These are phyloP conservation scores for Straminergon stramineum DNA, from an alignment of 225 moss, liverwort and hornwort species.

Conservation along the genomic window DNA sequence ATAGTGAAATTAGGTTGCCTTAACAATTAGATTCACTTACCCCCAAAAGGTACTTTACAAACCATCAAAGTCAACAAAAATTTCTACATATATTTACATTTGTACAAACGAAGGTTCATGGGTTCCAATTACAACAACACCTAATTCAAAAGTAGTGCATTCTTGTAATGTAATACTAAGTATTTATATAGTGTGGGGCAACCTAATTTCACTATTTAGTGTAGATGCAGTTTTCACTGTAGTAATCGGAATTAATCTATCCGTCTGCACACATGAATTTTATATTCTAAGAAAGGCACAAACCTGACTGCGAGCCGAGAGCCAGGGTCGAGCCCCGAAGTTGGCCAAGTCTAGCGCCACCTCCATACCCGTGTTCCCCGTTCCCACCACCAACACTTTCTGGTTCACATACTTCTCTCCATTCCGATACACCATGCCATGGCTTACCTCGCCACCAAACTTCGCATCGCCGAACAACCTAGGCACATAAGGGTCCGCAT, in stretches of 20 bases:
- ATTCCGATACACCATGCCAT: slow-evolving; percentile 61
- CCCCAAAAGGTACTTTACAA: too few species aligned
- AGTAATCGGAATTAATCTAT: neutral
- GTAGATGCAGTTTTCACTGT: neutral
- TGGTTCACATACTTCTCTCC: slow-evolving; percentile 41
- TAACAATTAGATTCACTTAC: too few species aligned
- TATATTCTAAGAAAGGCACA: neutral
- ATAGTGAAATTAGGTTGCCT: too few species aligned
- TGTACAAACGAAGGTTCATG: too few species aligned
- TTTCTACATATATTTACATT: too few species aligned
- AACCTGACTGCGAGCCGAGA: slow-evolving; percentile 50
- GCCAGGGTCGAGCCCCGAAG: slow-evolving; percentile 48
- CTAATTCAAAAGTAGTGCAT: too few species aligned
- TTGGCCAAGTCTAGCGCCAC: slow-evolving; percentile 80
- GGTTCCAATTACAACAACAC: too few species aligned
- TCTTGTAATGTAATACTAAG: too few species aligned
- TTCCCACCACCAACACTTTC: slow-evolving; percentile 76
- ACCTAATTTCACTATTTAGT: too few species aligned
- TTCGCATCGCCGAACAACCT: slow-evolving; percentile 26
- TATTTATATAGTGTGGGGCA: too few species aligned
- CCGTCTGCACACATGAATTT: neutral
- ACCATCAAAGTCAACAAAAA: too few species aligned
- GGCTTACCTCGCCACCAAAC: slow-evolving; percentile 38
- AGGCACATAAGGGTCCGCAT: slow-evolving; percentile 56
- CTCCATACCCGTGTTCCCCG: slow-evolving; percentile 92